phyloP scores from a whole-genome alignment of 2,329 filamentous ascomycete genomes.

The Fusarium avenaceum region DNA sequence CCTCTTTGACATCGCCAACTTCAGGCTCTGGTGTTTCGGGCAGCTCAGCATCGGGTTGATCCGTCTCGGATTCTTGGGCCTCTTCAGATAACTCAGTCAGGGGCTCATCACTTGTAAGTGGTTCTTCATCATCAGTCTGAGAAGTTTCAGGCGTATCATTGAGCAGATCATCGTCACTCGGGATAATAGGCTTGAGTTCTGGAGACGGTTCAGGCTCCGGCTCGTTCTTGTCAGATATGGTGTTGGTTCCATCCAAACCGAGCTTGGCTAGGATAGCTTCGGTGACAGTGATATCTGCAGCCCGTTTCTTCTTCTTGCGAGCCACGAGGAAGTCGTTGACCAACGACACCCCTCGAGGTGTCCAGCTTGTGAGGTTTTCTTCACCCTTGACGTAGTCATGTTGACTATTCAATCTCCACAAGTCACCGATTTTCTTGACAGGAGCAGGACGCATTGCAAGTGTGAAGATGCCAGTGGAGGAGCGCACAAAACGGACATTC shows the following conservation, averaged over 20 bases:
- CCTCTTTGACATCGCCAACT: slow-evolving; percentile 1
- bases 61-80: slow-evolving; percentile 42
- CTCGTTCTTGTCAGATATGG: slow-evolving; percentile 51
- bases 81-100: slow-evolving; percentile 4
- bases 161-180: slow-evolving; percentile 68
- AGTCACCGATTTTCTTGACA: slow-evolving; percentile 89
- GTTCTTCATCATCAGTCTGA: slow-evolving; percentile 54
- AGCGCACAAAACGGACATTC: slow-evolving; percentile 86
- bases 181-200: slow-evolving; percentile 59
- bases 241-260: slow-evolving; percentile 61
- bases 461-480: slow-evolving; percentile 87
- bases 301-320: slow-evolving; percentile 78
- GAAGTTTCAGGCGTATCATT: slow-evolving; percentile 69
- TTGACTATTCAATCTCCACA: slow-evolving; percentile 96
- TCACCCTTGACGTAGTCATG: slow-evolving; percentile 98
- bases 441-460: slow-evolving; percentile 87
- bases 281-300: slow-evolving; percentile 84
- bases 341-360: slow-evolving; percentile 88
- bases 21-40: neutral
- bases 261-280: slow-evolving; percentile 75
- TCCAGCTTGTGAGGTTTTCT: slow-evolving; percentile 86
- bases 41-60: slow-evolving; percentile 19
- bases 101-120: slow-evolving; percentile 8
- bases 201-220: slow-evolving; percentile 55
- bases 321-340: slow-evolving; percentile 88